Evolutionary conservation across 2,329 filamentous ascomycete species (phyloP).

Genomic region (Aureobasidium sp.): DNA sequence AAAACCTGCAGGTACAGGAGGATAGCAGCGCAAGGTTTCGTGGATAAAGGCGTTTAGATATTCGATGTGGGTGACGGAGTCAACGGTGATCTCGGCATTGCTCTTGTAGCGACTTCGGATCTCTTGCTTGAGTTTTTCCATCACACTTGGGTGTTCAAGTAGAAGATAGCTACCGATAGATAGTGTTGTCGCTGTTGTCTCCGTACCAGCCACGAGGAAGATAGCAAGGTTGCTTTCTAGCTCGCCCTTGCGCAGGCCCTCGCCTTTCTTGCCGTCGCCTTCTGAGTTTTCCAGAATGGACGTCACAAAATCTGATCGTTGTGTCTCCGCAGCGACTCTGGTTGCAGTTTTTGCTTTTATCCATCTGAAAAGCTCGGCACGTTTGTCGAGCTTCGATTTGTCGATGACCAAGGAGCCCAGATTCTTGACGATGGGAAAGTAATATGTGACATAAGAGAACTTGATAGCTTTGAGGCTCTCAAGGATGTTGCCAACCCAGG

Average conservation of each 20-base stretch:
- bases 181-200: slow-evolving; percentile 43
- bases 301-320: slow-evolving; percentile 20
- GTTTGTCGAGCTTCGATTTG: slow-evolving; percentile 15
- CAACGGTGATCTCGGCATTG: slow-evolving; percentile 22
- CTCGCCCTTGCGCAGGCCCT: neutral
- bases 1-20: slow-evolving; percentile 35
- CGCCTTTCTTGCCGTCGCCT: slow-evolving; percentile 17
- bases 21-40: slow-evolving; percentile 39
- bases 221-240: neutral
- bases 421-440: slow-evolving; percentile 19
- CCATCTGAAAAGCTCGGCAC: slow-evolving; percentile 20
- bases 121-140: slow-evolving; percentile 34
- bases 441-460: slow-evolving; percentile 20
- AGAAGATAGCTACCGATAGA: slow-evolving; percentile 34
- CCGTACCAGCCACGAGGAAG: slow-evolving; percentile 33
- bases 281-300: slow-evolving; percentile 17
- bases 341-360: slow-evolving; percentile 20
- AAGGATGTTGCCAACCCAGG: slow-evolving; percentile 24
- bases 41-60: slow-evolving; percentile 40
- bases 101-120: slow-evolving; percentile 32
- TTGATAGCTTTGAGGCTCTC: slow-evolving; percentile 21
- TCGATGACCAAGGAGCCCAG: slow-evolving; percentile 17
- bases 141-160: slow-evolving; percentile 28
- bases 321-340: slow-evolving; percentile 23
- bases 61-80: slow-evolving; percentile 17